phyloP scores from a whole-genome alignment of 306 rosid genomes.

The Betula pendula region DNA sequence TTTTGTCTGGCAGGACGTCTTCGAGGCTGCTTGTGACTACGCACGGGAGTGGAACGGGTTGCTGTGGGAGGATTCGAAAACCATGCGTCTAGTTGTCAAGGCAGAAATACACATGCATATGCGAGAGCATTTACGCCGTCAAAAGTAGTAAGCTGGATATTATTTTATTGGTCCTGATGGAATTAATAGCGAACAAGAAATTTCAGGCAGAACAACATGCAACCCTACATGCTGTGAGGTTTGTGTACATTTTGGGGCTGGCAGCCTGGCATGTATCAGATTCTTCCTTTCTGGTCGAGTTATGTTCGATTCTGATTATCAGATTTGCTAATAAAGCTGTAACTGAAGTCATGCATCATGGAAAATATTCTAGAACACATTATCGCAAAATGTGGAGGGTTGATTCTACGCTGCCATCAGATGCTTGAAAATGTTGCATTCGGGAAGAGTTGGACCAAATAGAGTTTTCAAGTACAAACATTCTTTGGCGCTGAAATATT shows the following conservation, averaged over 20 bases:
- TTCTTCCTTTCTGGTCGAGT: neutral
- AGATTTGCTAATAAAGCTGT: neutral
- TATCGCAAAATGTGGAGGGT: neutral
- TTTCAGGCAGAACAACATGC: neutral
- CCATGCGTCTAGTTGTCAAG: conserved; percentile 79
- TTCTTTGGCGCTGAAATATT: neutral
- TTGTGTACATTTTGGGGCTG: neutral
- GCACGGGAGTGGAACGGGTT: conserved; percentile 85
- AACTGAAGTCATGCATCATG: neutral
- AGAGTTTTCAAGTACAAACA: neutral
- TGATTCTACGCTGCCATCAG: neutral
- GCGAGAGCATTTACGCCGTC: conserved; percentile 71
- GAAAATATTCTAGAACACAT: neutral
- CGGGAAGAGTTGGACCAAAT: neutral
- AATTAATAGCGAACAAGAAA: neutral
- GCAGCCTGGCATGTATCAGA: neutral
- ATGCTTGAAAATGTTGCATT: neutral
- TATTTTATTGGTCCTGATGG: neutral
- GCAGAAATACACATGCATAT: conserved; percentile 65
- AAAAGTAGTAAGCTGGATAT: conserved; percentile 42
- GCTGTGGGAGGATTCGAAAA: conserved; percentile 88
- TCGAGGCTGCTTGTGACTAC: conserved; percentile 82
- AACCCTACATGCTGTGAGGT: neutral
- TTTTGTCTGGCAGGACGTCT: conserved; percentile 63
- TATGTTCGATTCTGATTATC: neutral